phyloP scores from a whole-genome alignment of 2,329 filamentous ascomycete genomes.

The Cordyceps cateniannulata region DNA sequence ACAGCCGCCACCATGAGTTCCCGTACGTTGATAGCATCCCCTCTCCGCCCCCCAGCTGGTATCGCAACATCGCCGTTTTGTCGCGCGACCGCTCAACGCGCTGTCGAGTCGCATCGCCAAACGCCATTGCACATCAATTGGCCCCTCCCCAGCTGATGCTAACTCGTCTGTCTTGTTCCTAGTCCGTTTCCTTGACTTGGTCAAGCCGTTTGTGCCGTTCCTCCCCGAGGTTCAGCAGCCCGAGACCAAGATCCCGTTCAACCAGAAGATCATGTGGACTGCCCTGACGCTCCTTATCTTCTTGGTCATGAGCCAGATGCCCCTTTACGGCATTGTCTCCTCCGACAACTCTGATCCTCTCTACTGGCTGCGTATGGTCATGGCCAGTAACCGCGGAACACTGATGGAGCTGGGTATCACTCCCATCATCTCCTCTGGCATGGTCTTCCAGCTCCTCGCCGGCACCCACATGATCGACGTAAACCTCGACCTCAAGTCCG shows the following conservation, averaged over 20 bases:
- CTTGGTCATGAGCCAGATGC: constrained; percentile 99
- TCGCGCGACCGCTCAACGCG: constrained; percentile 13
- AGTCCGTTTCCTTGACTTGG: constrained; percentile 99
- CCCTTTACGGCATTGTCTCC: constrained; percentile 96
- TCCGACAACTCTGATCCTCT: constrained; percentile 97
- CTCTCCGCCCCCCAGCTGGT: background rate
- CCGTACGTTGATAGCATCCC: constrained; percentile 35
- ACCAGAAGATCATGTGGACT: constrained; percentile 96
- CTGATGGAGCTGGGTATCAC: constrained; percentile 96
- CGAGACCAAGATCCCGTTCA: constrained; percentile 98
- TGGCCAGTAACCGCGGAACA: constrained; percentile 96
- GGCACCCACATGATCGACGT: constrained; percentile 99
- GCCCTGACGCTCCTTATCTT: constrained; percentile 95
- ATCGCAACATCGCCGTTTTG: constrained; percentile 1
- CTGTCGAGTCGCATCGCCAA: constrained; percentile 14
- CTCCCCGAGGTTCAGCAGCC: constrained; percentile 98
- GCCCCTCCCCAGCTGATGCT: constrained; percentile 18
- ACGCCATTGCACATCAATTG: constrained; percentile 22
- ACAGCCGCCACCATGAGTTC: constrained; percentile 45
- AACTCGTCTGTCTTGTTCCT: constrained; percentile 19
- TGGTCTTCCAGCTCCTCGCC: constrained; percentile 99
- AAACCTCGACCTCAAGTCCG: constrained; percentile 99
- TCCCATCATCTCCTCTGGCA: constrained; percentile 98
- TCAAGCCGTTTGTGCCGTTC: constrained; percentile 99
- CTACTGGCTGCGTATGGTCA: constrained; percentile 99